Conservation (phyloP, 768 basidiomycete genomes). For the Coprinopsis marcescibilis region DNA sequence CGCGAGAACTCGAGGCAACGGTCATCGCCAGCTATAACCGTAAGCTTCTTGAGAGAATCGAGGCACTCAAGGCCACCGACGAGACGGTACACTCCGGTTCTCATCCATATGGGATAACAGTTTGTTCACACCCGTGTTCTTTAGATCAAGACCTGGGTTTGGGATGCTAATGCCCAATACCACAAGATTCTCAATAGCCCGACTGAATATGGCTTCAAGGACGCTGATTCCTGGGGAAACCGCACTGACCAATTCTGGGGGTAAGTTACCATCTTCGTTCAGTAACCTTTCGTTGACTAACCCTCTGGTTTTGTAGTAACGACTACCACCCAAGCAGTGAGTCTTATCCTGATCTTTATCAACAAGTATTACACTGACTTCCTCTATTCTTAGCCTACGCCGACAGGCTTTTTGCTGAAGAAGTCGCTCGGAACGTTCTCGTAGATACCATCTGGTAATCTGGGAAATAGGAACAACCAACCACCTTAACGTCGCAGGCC, state of each 20-base stretch:
- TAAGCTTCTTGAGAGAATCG: constrained; percentile 37
- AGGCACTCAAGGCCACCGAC: constrained; percentile 37
- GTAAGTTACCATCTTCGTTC: constrained; percentile 28
- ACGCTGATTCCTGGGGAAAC: constrained; percentile 41
- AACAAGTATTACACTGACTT: constrained; percentile 1
- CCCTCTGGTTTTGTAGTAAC: constrained; percentile 31
- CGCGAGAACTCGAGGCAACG: constrained; percentile 34
- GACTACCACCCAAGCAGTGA: constrained; percentile 50
- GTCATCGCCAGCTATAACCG: constrained; percentile 50
- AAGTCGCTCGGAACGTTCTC: constrained; percentile 1
- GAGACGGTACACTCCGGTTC: constrained; percentile 32
- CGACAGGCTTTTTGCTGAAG: constrained; percentile 31
- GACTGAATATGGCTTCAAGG: constrained; percentile 48
- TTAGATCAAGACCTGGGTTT: constrained; percentile 43
- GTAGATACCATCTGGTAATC: constrained; percentile 1
- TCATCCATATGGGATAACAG: background rate
- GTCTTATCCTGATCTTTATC: constrained; percentile 11
- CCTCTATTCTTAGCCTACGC: constrained; percentile 27
- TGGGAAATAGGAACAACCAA: background rate
- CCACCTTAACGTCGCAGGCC: background rate
- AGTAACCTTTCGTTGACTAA: background rate
- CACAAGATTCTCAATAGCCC: constrained; percentile 43
- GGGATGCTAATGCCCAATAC: constrained; percentile 47
- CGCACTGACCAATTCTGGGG: constrained; percentile 48
- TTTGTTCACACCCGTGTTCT: background rate